Base-by-base conservation (phyloP, 352 stramenopile species). In the Phytophthora cactorum region DNA sequence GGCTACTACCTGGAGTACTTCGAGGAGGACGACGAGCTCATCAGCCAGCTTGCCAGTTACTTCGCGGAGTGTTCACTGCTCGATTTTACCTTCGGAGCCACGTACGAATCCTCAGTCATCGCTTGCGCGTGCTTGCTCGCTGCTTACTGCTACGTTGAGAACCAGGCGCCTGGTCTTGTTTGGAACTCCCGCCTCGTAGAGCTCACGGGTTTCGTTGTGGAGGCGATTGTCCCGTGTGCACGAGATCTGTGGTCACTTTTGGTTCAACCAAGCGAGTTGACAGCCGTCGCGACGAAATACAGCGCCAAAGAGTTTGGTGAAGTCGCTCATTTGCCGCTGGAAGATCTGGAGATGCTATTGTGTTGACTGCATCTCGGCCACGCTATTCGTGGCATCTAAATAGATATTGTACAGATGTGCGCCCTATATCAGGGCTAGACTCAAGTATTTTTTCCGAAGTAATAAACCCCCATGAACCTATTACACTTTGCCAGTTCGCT, bases 1-100 rank as follows among this genome's bases (percentile, higher is more conserved):
- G 88, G 95, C 17, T 93, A 97, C 44, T 99, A 98, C 76, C 72
- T 99, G 25, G 97, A 99, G 45, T 46, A 77, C 25, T 75, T 89
- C n/a, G 63, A 76, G 43, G 64, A 83, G 29, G 56, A 71, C 0
- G 79, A 87, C 39, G 54, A 65, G n/a, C 28, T 77, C 1, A 64
- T 83, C 2, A 55, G 55, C 8, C 77, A 87, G 9, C 58, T 94
- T 15, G 74, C 86, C 15, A 75, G 62, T 46, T 92, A 84, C 52
- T 87, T 92, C 41, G 79, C 75, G 4, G 82, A 94, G 64, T 75
- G 72, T 29, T 74, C 78, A 41, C 68, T 93, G 25, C 53, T 91
- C 11, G 71, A 91, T 36, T 87, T 91, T n/a, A 64, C 57, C 8
- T 68, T 91, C 31, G 65, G 70, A 17, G 66, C 73, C 32, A 79